Base-by-base conservation (phyloP, 2,329 filamentous ascomycete genomes). In the Arthrocladium fulminans region DNA sequence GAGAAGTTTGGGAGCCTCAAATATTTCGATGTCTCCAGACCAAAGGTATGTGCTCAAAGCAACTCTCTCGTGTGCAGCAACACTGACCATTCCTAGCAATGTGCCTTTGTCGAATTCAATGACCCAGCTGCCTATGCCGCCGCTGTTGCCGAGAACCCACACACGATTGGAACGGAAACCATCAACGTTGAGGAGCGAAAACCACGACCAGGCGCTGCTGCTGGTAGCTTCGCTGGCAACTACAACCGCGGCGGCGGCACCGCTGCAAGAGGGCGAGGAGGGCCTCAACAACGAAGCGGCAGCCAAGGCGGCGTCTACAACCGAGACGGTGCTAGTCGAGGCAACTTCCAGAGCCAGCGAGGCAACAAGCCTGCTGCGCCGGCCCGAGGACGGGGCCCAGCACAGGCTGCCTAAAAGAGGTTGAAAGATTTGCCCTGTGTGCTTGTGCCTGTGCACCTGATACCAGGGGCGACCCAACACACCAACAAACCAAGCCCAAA, bases 31-130 rank as follows among this genome's bases (percentile, higher is more conserved):
- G 74, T 83, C 57, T 80, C 74, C 63, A 76, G 79, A 55, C 69
- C 68, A 60, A 96, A 95, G 85, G 89, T 95, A 74, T 61, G 71
- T 58, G 9, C 48, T 44, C n/a, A 20, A 15, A 10, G 30, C 8
- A 19, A 19, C 34, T 22, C 22, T 22, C 8, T 20, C 12, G 19
- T 30, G 47, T 55, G 60, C 50, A 58, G 47, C 40, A 12, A 51
- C 8, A 41, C 44, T 47, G 29, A 47, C 32, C 24, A 37, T 15
- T 34, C 32, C 23, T 63, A 94, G 90, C 96, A 92, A 76, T 96
- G 88, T 63, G 92, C 92, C 22, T 97, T 97, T 63, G 87, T 96
- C 51, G 92, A 98, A 67, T 98, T 92, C 68, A 84, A 82, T 63
- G 85, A 83, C 40, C 65, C 80, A 19, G 81, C 88, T 48, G 88